Conservation (phyloP, 1,139 yeast species). For the Debaryomyces sp. region DNA sequence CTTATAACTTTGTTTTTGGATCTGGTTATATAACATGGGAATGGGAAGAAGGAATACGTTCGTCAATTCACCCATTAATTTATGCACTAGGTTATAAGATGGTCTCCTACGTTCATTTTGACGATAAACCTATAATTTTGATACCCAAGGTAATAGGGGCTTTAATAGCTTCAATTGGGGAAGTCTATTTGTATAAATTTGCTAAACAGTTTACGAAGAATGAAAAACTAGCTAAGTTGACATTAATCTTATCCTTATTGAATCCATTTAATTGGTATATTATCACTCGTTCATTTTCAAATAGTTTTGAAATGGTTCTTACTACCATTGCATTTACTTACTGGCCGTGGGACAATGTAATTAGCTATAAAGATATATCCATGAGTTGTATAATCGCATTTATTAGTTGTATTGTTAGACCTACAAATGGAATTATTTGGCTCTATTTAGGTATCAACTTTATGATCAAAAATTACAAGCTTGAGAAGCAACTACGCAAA, state of each 20-base stretch:
- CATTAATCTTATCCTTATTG: constrained; percentile 56
- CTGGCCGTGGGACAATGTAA: constrained; percentile 65
- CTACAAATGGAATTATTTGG: constrained; percentile 86
- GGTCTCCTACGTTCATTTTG: constrained; percentile 15
- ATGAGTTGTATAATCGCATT: constrained; percentile 49
- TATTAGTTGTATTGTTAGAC: constrained; percentile 69
- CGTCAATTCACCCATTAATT: constrained; percentile 77
- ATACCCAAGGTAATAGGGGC: constrained; percentile 75
- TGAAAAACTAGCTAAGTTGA: constrained; percentile 43
- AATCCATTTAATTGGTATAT: constrained; percentile 87
- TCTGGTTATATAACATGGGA: constrained; percentile 95
- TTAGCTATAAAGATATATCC: constrained; percentile 18
- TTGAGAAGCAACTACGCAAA: neutral
- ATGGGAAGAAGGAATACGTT: constrained; percentile 76
- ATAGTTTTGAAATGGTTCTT: constrained; percentile 74
- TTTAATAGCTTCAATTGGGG: constrained; percentile 71
- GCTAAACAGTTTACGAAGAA: constrained; percentile 40
- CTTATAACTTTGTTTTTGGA: constrained; percentile 73
- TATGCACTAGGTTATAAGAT: constrained; percentile 51
- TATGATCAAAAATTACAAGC: constrained; percentile 8
- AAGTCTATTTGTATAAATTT: constrained; percentile 57
- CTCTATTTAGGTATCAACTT: constrained; percentile 48
- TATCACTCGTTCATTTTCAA: constrained; percentile 82
- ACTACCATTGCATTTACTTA: constrained; percentile 69
- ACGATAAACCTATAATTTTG: constrained; percentile 15